phyloP scores from a whole-genome alignment of 441 rosid genomes.

The Croton laevigatus region DNA sequence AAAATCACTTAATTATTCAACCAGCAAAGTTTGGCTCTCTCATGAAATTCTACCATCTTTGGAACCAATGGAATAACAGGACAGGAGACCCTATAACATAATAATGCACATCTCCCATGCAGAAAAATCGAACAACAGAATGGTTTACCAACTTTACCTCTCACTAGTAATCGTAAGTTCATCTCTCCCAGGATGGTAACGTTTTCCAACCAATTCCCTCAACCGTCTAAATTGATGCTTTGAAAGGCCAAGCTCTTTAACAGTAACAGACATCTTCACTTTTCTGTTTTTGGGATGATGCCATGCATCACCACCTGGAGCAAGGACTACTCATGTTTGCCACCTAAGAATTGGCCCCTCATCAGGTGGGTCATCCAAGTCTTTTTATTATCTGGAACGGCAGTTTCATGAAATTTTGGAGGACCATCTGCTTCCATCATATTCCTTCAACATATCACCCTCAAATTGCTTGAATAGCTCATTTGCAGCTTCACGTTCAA shows the following conservation, averaged over 20 bases:
- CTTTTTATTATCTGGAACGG: conserved; percentile 42
- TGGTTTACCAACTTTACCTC: conserved; percentile 47
- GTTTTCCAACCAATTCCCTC: conserved; percentile 74
- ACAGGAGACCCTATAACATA: background rate
- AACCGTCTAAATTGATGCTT: conserved; percentile 68
- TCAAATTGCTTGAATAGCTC: conserved; percentile 73
- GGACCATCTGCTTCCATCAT: conserved; percentile 73
- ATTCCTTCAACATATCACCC: conserved; percentile 75
- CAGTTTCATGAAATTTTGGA: conserved; percentile 49
- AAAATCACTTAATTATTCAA: background rate
- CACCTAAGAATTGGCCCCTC: conserved; percentile 90
- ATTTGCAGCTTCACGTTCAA: conserved; percentile 73
- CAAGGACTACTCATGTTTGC: conserved; percentile 78
- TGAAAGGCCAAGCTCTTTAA: conserved; percentile 91
- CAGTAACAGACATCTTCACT: conserved; percentile 86
- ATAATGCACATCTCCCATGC: too few relatives aligned
- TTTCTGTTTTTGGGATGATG: conserved; percentile 97
- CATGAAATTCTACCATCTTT: background rate
- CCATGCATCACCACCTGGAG: conserved; percentile 96
- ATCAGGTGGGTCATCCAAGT: conserved; percentile 72
- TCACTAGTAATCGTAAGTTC: conserved; percentile 58
- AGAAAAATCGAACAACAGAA: background rate
- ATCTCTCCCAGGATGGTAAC: conserved; percentile 72
- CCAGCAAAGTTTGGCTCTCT: background rate
- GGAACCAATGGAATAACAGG: background rate